Conservation (phyloP, 2,329 filamentous ascomycete species). For the Fusarium sp. region DNA sequence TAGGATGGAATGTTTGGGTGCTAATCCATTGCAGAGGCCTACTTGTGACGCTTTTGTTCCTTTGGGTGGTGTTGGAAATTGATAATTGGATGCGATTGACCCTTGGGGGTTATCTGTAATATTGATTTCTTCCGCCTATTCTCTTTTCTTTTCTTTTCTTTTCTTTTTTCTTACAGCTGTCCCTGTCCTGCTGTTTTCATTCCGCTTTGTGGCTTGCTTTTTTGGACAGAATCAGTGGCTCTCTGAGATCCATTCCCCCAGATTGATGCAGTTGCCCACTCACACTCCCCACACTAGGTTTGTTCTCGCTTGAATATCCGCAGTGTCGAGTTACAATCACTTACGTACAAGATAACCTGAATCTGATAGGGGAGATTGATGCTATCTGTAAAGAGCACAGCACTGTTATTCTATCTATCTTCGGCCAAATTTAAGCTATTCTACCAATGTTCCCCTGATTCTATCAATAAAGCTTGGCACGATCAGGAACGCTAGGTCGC, state of each 20-base stretch:
- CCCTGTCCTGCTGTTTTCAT: constrained; percentile 8
- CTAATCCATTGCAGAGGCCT: background rate
- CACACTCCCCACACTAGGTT: constrained; percentile 22
- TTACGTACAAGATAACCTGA: constrained; percentile 17
- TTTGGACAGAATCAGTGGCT: constrained; percentile 29
- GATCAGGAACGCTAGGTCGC: constrained; percentile 11
- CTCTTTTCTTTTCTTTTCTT: background rate
- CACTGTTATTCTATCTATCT: background rate
- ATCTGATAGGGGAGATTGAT: background rate
- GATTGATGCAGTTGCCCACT: constrained; percentile 31
- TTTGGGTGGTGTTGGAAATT: background rate
- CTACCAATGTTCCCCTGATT: background rate
- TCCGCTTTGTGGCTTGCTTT: constrained; percentile 26
- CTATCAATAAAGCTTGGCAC: constrained; percentile 6
- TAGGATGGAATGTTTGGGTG: constrained; percentile 2
- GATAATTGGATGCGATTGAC: background rate
- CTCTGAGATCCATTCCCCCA: constrained; percentile 29
- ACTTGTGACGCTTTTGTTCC: background rate
- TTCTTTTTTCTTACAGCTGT: constrained; percentile 18
- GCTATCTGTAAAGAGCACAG: background rate
- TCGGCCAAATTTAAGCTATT: constrained; percentile 10
- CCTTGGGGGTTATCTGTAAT: background rate
- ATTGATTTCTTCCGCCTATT: constrained; percentile 1
- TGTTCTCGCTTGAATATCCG: constrained; percentile 10
- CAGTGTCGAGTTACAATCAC: constrained; percentile 20